Percentiles rank a stretch among this genome's conserved stretches.
These are phyloP conservation scores for Gyrodon lividus DNA, from an alignment of 768 basidiomycete genomes.

Conservation along the genomic window DNA sequence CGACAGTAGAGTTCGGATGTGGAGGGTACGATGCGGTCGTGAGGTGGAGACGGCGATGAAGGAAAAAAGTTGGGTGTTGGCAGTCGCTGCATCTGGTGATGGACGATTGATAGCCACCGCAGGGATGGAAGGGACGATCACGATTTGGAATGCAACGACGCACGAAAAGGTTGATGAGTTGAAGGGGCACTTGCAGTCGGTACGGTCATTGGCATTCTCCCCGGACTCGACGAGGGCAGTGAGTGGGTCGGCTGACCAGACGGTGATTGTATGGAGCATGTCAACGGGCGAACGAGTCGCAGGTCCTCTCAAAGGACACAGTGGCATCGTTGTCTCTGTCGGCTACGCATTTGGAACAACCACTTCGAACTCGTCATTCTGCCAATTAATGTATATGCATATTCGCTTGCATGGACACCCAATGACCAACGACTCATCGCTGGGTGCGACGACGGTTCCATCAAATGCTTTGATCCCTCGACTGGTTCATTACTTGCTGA, in stretches of 20 bases:
- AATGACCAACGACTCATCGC: not conserved
- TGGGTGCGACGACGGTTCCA: not conserved
- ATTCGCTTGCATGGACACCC: slow-evolving; percentile 4
- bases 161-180: not conserved
- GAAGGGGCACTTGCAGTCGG: fast-evolving
- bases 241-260: slow-evolving; percentile 5
- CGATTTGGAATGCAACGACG: slow-evolving; percentile 3
- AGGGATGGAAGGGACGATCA: not conserved
- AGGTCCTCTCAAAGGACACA: slow-evolving; percentile 1
- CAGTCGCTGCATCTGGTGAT: too few species aligned
- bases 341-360: not conserved
- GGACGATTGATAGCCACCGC: too few species aligned
- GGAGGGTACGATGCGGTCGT: too few species aligned
- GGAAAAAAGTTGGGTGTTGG: too few species aligned
- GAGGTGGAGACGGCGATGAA: too few species aligned
- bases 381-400: not conserved
- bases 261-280: slow-evolving; percentile 4
- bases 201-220: slow-evolving; percentile 1
- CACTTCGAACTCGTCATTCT: not conserved
- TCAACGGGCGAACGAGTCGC: not conserved
- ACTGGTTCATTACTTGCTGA: not conserved
- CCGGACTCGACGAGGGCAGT: not conserved
- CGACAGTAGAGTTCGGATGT: too few species aligned
- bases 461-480: slow-evolving; percentile 2
- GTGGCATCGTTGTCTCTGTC: not conserved